Evolutionary conservation across 1,284 basidiomycete species (phyloP).

Genomic region (Apiotrichum sp.): DNA sequence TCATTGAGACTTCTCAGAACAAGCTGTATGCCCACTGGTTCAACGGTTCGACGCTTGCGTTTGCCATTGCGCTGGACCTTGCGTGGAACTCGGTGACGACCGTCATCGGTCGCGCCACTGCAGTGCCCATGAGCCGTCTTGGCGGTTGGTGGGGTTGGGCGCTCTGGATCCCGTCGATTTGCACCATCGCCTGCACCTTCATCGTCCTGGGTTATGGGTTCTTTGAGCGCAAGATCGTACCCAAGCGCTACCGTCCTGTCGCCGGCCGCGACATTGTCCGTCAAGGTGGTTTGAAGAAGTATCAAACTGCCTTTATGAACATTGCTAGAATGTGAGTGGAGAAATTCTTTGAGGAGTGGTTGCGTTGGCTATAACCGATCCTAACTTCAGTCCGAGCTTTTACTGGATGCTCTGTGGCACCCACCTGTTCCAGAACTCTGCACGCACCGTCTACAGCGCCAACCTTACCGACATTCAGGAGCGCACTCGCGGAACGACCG

Average conservation of each 20-base stretch:
- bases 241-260: conserved; percentile 17
- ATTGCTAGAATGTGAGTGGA: too few relatives aligned
- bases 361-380: conserved; percentile 23
- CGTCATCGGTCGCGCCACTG: conserved; percentile 27
- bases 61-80: conserved; percentile 33
- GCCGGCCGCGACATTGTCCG: background rate
- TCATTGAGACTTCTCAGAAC: conserved; percentile 27
- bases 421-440: conserved; percentile 31
- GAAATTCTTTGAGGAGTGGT: conserved; percentile 22
- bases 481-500: conserved; percentile 37
- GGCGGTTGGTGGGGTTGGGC: conserved; percentile 38
- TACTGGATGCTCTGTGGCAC: conserved; percentile 15
- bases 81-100: conserved; percentile 33
- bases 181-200: background rate
- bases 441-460: conserved; percentile 34
- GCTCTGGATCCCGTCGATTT: conserved; percentile 27
- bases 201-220: conserved; percentile 27
- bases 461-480: conserved; percentile 42
- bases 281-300: too few relatives aligned
- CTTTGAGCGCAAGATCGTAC: conserved; percentile 28
- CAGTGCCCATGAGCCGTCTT: conserved; percentile 34
- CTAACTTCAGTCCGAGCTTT: conserved; percentile 13
- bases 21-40: conserved; percentile 44
- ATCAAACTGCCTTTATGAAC: too few relatives aligned
- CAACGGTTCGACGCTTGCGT: conserved; percentile 26